Evolutionary conservation across 176 grass and related monocot species (phyloP).

Genomic region (Pharus latifolius): DNA sequence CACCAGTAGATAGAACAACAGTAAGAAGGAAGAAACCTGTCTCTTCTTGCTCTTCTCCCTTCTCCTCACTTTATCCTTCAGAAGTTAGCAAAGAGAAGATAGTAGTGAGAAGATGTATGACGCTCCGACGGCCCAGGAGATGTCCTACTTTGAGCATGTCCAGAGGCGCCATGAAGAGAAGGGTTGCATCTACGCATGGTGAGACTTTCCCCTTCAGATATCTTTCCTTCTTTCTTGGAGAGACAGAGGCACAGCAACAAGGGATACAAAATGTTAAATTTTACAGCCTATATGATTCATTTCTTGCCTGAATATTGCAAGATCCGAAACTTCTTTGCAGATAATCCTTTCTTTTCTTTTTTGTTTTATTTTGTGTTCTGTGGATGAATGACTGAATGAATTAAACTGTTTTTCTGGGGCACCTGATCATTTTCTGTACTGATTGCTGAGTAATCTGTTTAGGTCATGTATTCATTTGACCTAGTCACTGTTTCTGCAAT

Average conservation of each 20-base stretch:
- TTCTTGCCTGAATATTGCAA: too few relatives aligned
- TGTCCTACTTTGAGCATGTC: conserved; percentile 50
- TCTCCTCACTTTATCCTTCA: neutral
- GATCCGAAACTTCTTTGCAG: neutral
- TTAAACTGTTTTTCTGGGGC: too few relatives aligned
- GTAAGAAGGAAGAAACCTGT: neutral
- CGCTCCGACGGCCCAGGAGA: conserved; percentile 31
- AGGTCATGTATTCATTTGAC: neutral
- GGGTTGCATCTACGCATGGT: conserved; percentile 66
- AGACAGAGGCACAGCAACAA: too few relatives aligned
- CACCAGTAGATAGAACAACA: too few relatives aligned
- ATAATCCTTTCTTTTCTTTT: neutral
- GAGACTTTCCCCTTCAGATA: neutral
- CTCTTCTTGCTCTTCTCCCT: neutral
- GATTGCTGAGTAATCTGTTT: neutral
- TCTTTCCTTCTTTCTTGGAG: too few relatives aligned
- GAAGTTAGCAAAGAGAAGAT: neutral
- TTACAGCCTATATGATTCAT: too few relatives aligned
- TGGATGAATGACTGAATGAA: too few relatives aligned
- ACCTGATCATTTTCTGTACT: neutral
- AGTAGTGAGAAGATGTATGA: conserved; percentile 32
- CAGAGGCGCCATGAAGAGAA: conserved; percentile 58
- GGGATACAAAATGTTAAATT: too few relatives aligned
- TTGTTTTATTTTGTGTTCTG: neutral
- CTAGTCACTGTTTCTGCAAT: too few relatives aligned